Evolutionary conservation across 106 monocot genomes (phyloP).

Genomic region (Alisma plantagoaquatica): DNA sequence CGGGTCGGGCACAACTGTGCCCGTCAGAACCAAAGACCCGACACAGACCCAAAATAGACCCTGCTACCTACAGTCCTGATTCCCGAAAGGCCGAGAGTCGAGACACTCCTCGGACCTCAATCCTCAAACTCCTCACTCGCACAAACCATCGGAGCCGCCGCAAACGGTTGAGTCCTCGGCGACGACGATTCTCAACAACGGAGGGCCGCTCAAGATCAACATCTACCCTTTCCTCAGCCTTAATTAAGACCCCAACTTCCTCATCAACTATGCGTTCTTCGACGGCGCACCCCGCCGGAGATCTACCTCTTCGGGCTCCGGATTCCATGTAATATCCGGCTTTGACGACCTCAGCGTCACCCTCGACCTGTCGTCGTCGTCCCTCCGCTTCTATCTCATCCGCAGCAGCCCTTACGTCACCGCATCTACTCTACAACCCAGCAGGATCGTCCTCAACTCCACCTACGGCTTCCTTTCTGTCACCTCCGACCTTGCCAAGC

Average conservation of each 20-base stretch:
- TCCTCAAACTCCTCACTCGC: no score
- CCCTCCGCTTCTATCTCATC: slow-evolving; percentile 70
- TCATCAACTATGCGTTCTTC: slow-evolving; percentile 23
- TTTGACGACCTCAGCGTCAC: slow-evolving; percentile 85
- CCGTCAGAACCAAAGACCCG: no score
- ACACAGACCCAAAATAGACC: no score
- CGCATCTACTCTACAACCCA: slow-evolving; percentile 27
- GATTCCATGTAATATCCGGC: slow-evolving; percentile 39
- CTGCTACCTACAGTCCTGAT: no score
- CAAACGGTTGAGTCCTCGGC: no score
- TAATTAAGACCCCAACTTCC: slow-evolving; percentile 37
- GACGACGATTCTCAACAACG: slow-evolving; percentile 78
- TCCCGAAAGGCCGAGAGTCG: no score
- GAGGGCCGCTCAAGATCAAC: slow-evolving; percentile 86
- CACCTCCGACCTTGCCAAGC: slow-evolving; percentile 31
- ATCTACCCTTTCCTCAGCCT: slow-evolving; percentile 92
- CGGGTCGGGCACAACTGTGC: no score
- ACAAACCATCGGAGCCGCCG: no score
- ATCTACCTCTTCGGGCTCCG: slow-evolving; percentile 64
- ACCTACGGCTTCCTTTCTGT: slow-evolving; percentile 46
- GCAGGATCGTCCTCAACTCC: slow-evolving; percentile 32
- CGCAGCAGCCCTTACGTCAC: slow-evolving; percentile 80
- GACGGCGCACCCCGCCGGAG: slow-evolving; percentile 32
- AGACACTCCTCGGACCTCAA: no score
- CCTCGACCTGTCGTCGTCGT: slow-evolving; percentile 58